Evolutionary conservation across 805 yeast species (phyloP), one percentile per base, ranked within the genome.

Genomic region (Candida quercuum): DNA sequence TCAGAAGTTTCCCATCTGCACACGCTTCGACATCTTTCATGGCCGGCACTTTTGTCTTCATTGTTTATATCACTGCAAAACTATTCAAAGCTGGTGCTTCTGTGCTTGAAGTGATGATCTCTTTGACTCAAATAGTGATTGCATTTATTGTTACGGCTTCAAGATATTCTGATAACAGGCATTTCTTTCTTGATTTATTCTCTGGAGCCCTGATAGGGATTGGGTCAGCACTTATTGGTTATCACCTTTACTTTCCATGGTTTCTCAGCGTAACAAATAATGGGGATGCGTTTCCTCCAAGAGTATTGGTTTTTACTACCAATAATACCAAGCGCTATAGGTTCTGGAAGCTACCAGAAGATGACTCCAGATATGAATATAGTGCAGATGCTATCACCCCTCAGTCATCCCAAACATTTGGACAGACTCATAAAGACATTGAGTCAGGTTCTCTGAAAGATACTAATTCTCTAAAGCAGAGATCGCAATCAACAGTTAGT

Each of bases 1-100:
- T 73, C 49, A 63, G 78, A 45, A 70, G 77, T 20, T 74, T 78
- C 33, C 81, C 81, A 2, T 72, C 77, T 34, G 81, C 79, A 1
- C 81, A 76, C 49, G 64, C 80, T 1, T 61, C 76, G 8, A 61
- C 74, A 6, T 59, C 73, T 17, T 74, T 74, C 47, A 63, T 78
- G 1, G 69, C 78, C 1, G 60, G 67, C 41, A 60, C 64, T 1
- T 51, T 63, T 15, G 52, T 63, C 21, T 49, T 60, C 17, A 54
- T 68, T 17, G 59, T 64, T 44, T 39, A 59, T 10, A 48, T 64
- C 5, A 64, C 64, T 0, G 60, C 27, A 60, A 59, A 36, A 48
- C 63, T 3, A 63, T 63, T 43, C 53, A 54, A 7, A 49, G 67
- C 29, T 65, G 66, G 1, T 49, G 60, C 6, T 5, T 24, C 27